Evolutionary conservation across 2,329 filamentous ascomycete genomes (phyloP).

Genomic region (Tolypocladium capitatum): DNA sequence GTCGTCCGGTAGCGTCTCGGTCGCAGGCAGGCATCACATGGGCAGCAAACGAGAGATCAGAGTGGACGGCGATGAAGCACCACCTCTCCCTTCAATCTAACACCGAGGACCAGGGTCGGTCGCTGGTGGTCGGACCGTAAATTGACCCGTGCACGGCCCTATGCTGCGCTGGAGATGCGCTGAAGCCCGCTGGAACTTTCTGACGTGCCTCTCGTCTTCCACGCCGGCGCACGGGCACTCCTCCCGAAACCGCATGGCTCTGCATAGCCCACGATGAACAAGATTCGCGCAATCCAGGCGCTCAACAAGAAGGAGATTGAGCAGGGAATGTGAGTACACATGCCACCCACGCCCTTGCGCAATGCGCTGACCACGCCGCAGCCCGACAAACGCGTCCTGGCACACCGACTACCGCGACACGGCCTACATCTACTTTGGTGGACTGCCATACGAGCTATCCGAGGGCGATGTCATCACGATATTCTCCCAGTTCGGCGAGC

Average conservation of each 20-base stretch:
- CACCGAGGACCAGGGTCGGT: slow-evolving; percentile 1
- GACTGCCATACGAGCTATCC: slow-evolving; percentile 79
- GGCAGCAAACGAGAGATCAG: slow-evolving; percentile 5
- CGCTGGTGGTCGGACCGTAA: slow-evolving; percentile 16
- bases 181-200: not conserved
- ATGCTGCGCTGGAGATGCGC: not conserved
- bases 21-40: not conserved
- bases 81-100: not conserved
- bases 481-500: slow-evolving; percentile 94
- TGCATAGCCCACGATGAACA: slow-evolving; percentile 55
- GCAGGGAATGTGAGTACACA: slow-evolving; percentile 57
- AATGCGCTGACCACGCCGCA: slow-evolving; percentile 22
- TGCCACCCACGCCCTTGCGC: not conserved
- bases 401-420: slow-evolving; percentile 96
- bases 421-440: slow-evolving; percentile 92
- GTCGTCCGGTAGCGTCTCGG: not conserved
- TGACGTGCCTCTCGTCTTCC: not conserved
- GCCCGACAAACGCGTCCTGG: slow-evolving; percentile 80
- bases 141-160: slow-evolving; percentile 17
- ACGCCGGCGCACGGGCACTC: not conserved
- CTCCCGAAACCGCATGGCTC: not conserved
- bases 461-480: slow-evolving; percentile 95
- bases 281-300: slow-evolving; percentile 80
- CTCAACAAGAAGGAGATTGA: slow-evolving; percentile 94
- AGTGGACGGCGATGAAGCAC: not conserved